Base-by-base conservation (phyloP, 352 stramenopile genomes). In the Phytophthora pluvialis region DNA sequence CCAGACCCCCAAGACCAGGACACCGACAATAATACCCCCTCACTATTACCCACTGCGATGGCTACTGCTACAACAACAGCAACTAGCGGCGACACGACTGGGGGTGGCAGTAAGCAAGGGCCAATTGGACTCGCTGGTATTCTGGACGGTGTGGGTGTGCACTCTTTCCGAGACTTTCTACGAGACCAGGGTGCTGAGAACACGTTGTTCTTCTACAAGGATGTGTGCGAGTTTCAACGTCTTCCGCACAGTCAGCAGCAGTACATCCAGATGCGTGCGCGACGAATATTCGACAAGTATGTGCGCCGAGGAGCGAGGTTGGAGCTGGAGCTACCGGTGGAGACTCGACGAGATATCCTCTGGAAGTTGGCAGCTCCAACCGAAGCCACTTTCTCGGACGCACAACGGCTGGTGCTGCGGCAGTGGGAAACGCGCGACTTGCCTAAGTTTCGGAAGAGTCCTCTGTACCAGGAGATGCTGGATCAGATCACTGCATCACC, bases 261-360 rank as follows among this genome's bases (percentile, higher is more conserved):
- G 51, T 92, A 92, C 60, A 92, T 92, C 46, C 77, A 89, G 31
- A 86, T 77, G 69, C 81, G 86, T 13, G 83, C 83, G 4, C 75
- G 80, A 13, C 80, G 86, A 32, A 86, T 90, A 59, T 92, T 92
- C 36, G 81, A 92, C 55, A 84, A 80, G 50, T 92, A 83, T 21
- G 75, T 92, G 12, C 74, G 83, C 10, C 79, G 81, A 13, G 83
- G 80, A 10, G 83, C 58, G 18, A 79, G 88, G 35, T 61, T 92
- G 16, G 81, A 90, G 57, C 64, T 92, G 13, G 80, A 89, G 13
- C 62, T 92, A 5, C 81, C 83, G 0, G 56, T 77, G 10, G 79
- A 88, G 36, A 82, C 86, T 45, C 83, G 83, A 1, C 83, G 75
- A 7, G 75, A 89, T 39, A 90, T 92, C 44, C 64, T 92, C 15